Evolutionary conservation across 176 grass and related monocot genomes (phyloP).

Genomic region (sorghum (Sorghum bicolor)): Sorghum_bicolor_NCBIv3 NC_012878.2:56279001-56279500

Average conservation of each 20-base stretch:
- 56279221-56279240: not conserved
- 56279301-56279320: not conserved
- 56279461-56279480: constrained; percentile 96
- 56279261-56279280: not conserved
- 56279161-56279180: constrained; percentile 91
- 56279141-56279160: constrained; percentile 79
- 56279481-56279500: constrained; percentile 72
- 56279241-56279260: not conserved
- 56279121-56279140: constrained; percentile 93
- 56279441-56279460: constrained; percentile 90
- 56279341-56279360: not conserved
- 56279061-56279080: not conserved
- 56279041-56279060: not conserved
- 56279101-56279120: constrained; percentile 98
- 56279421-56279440: constrained; percentile 99
- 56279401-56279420: constrained; percentile 73
- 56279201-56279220: constrained; percentile 79
- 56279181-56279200: constrained; percentile 77
- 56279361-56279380: constrained; percentile 84
- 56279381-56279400: constrained; percentile 91
- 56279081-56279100: not conserved
- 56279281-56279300: not conserved
- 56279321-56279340: not conserved
- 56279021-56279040: not conserved
- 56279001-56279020: not conserved